Conservation (phyloP, 345 rosid species). For the Citrus mangshanensis region DNA sequence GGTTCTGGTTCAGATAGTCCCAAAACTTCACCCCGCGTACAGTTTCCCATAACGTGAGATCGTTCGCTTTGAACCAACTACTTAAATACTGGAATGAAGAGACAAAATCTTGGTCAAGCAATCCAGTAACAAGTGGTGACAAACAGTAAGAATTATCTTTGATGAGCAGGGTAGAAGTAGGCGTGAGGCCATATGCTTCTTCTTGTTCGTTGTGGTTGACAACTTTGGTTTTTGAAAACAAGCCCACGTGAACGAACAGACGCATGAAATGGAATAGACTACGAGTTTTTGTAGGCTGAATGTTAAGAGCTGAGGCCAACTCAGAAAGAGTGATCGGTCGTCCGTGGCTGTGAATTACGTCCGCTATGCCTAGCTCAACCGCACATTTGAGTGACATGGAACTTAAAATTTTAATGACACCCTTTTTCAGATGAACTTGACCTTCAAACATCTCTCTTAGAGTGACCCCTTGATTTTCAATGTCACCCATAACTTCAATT, state of each 20-base stretch:
- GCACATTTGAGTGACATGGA: conserved; percentile 52
- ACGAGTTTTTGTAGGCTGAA: conserved; percentile 27
- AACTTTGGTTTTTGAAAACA: conserved; percentile 26
- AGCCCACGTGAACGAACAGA: conserved; percentile 33
- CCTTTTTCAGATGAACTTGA: conserved; percentile 36
- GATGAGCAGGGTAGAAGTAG: conserved; percentile 33
- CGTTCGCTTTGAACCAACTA: conserved; percentile 24
- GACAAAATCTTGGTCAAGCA: conserved; percentile 26
- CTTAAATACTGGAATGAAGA: conserved; percentile 31
- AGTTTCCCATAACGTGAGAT: not conserved
- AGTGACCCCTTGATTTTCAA: not conserved
- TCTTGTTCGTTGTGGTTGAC: not conserved
- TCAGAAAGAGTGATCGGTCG: conserved; percentile 38
- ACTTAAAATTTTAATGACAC: conserved; percentile 31
- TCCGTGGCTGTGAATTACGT: conserved; percentile 34
- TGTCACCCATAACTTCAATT: not conserved
- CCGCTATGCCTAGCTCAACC: conserved; percentile 43
- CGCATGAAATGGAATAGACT: conserved; percentile 41
- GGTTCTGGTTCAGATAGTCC: conserved; percentile 4
- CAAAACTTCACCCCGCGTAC: conserved; percentile 4
- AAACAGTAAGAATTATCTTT: conserved; percentile 24
- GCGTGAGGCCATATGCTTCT: conserved; percentile 38
- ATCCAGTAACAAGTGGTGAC: conserved; percentile 28
- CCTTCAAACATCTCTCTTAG: conserved; percentile 30
- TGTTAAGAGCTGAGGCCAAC: conserved; percentile 30